Percentiles rank a stretch among this genome's conserved stretches.
Conservation (phyloP, 495 filamentous ascomycete genomes). For the Podospora tetraspora region DNA sequence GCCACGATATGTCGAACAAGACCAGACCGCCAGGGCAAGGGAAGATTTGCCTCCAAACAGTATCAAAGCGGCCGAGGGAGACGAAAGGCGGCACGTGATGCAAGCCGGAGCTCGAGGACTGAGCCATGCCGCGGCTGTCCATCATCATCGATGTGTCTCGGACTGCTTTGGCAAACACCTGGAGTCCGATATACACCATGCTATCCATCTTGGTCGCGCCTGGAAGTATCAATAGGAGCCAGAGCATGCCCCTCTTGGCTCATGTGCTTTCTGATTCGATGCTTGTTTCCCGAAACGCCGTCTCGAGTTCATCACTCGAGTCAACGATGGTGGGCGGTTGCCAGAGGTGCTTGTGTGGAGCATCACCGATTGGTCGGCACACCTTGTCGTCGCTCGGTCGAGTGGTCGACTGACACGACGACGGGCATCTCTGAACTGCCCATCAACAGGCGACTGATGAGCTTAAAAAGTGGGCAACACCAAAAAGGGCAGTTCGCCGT, state of each 20-base stretch:
- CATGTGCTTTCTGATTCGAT: not conserved
- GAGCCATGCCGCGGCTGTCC: slow-evolving; percentile 2
- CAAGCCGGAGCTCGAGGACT: not conserved
- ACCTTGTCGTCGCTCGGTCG: not conserved
- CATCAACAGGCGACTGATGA: not conserved
- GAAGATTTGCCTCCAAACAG: no score
- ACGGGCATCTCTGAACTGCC: not conserved
- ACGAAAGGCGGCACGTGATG: not conserved
- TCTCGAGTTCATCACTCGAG: not conserved
- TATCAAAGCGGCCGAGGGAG: not conserved
- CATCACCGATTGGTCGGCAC: not conserved
- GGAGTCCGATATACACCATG: not conserved
- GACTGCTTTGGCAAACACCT: not conserved
- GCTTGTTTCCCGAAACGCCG: not conserved
- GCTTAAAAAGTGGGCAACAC: not conserved
- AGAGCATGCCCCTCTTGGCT: not conserved
- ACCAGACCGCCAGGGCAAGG: not conserved
- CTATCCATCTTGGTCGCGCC: no score
- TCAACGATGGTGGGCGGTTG: not conserved
- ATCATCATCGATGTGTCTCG: not conserved
- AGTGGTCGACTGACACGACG: not conserved
- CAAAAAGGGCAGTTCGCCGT: not conserved
- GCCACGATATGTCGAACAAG: not conserved
- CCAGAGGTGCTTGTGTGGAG: not conserved
- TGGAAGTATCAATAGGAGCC: no score